Percentiles rank a stretch among this genome's conserved stretches.
phyloP scores from a whole-genome alignment of 768 basidiomycete species.

The Lactifluus rugatus region DNA sequence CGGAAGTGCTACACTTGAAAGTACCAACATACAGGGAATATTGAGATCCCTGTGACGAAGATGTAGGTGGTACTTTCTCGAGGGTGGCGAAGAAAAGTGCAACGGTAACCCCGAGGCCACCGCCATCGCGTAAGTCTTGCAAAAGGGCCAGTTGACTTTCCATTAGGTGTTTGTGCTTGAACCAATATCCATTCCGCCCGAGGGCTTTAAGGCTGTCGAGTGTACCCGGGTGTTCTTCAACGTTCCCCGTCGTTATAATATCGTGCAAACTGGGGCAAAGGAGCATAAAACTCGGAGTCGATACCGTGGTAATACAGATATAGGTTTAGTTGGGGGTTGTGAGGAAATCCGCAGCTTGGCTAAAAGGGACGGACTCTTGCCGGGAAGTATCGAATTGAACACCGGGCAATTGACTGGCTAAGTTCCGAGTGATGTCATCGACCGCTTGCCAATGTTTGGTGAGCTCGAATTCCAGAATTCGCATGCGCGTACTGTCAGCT shows the following conservation, averaged over 20 bases:
- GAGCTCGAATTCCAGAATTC: neutral
- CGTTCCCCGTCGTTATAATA: neutral
- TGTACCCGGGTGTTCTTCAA: neutral
- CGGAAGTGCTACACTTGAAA: conserved; percentile 1
- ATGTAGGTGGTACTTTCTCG: neutral
- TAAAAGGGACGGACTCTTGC: rapidly evolving
- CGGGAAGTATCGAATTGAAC: neutral
- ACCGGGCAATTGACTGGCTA: neutral
- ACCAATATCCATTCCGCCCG: too few relatives aligned
- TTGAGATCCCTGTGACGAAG: neutral
- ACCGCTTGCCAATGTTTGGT: too few relatives aligned
- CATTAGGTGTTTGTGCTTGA: neutral
- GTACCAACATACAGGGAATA: neutral
- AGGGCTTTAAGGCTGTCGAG: neutral
- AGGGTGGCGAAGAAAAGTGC: conserved; percentile 5
- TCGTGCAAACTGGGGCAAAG: neutral
- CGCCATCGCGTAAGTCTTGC: neutral
- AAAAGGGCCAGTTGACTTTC: neutral
- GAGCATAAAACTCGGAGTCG: neutral
- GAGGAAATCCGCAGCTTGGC: neutral
- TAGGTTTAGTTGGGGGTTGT: neutral
- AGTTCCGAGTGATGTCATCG: too few relatives aligned
- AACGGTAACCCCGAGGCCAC: conserved; percentile 1
- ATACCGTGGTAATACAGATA: neutral
- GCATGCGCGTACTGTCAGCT: neutral